These are phyloP conservation scores for Schoenoplectus triqueter DNA, from an alignment of 202 grass and related monocot species.

Conservation along the genomic window DNA sequence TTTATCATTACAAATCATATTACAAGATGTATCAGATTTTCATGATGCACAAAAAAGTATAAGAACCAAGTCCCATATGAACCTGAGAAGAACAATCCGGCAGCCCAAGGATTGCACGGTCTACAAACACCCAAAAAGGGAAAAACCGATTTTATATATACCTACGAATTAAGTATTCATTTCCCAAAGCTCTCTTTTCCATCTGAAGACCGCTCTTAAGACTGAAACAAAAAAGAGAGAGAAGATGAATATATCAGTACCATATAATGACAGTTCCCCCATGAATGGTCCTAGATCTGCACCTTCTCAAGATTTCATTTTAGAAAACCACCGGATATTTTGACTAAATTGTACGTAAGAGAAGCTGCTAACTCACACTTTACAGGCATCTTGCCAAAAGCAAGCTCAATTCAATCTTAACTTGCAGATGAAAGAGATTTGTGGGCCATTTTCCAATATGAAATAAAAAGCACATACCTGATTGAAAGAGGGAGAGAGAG, in stretches of 20 bases:
- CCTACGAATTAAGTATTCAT: conserved; percentile 6
- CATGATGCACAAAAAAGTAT: conserved; percentile 15
- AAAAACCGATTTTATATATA: background rate
- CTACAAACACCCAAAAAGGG: conserved; percentile 21
- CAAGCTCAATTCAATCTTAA: background rate
- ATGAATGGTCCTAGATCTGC: background rate
- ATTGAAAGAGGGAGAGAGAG: background rate
- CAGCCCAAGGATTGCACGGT: conserved; percentile 27
- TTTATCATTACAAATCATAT: background rate
- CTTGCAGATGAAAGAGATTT: background rate
- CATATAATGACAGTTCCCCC: background rate
- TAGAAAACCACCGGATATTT: background rate
- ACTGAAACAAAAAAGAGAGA: conserved; percentile 26
- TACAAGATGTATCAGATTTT: conserved; percentile 8
- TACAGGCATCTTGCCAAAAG: background rate
- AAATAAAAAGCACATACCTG: background rate
- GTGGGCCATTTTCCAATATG: background rate
- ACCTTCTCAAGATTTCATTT: background rate
- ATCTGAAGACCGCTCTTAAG: conserved; percentile 22
- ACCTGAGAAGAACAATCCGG: conserved; percentile 16
- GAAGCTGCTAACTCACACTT: background rate
- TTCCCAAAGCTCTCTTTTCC: conserved; percentile 24
- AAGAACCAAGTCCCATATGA: background rate
- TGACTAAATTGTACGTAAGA: background rate
- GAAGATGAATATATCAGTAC: background rate